Percentiles rank a stretch among this genome's conserved stretches.
phyloP scores from a whole-genome alignment of 345 rosid species.

The Barbarea vulgaris region DNA sequence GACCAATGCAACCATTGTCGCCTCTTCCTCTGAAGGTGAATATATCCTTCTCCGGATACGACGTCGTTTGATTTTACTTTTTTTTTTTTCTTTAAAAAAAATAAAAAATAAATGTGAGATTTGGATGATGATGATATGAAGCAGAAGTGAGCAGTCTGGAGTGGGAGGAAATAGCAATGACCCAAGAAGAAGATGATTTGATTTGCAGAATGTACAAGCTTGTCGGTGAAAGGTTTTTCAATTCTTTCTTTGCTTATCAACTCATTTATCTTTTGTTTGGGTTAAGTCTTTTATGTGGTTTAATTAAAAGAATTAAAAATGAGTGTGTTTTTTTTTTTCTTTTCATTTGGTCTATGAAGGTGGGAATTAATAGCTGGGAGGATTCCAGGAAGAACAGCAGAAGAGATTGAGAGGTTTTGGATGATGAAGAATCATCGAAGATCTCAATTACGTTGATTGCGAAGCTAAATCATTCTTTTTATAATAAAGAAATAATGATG shows the following conservation, averaged over 20 bases:
- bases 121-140: slow-evolving; percentile 21
- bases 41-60: not conserved
- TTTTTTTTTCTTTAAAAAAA: not conserved
- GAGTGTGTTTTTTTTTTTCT: too few relatives aligned
- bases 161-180: slow-evolving; percentile 52
- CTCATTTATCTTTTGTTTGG: not conserved
- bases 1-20: slow-evolving; percentile 23
- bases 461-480: not conserved
- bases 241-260: not conserved
- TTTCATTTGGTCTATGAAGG: slow-evolving; percentile 33
- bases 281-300: not conserved
- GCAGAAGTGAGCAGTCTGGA: slow-evolving; percentile 55
- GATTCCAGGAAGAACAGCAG: slow-evolving; percentile 73
- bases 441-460: slow-evolving; percentile 33
- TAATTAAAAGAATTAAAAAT: not conserved
- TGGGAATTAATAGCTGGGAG: slow-evolving; percentile 77
- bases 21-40: slow-evolving; percentile 43
- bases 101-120: not conserved
- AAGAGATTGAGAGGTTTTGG: slow-evolving; percentile 70
- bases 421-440: slow-evolving; percentile 44
- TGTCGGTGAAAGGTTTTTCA: slow-evolving; percentile 56
- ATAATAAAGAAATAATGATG: not conserved
- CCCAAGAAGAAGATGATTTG: slow-evolving; percentile 61
- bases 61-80: not conserved
- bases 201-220: slow-evolving; percentile 54